These are phyloP conservation scores for Trichoderma atrobrunneum DNA, from an alignment of 2,329 filamentous ascomycete species.

Conservation along the genomic window DNA sequence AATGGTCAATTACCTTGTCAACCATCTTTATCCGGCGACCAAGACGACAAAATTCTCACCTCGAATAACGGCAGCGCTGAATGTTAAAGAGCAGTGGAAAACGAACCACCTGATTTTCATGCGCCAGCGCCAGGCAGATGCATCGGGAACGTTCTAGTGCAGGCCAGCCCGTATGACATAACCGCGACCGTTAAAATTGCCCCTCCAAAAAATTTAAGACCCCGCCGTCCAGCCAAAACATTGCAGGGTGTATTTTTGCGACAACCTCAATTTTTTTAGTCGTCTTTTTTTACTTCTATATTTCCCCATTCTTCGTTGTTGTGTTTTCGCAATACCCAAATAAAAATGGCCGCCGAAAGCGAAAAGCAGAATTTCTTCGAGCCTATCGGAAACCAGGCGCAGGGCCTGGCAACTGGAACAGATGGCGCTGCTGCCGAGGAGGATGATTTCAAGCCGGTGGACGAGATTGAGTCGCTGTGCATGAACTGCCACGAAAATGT, in stretches of 20 bases:
- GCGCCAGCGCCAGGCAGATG: neutral
- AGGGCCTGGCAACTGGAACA: conserved; percentile 45
- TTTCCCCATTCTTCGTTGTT: neutral
- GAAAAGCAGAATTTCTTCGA: conserved; percentile 55
- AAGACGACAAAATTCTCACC: neutral
- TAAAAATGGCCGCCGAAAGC: conserved; percentile 43
- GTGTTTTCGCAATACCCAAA: conserved; percentile 18
- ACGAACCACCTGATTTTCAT: neutral
- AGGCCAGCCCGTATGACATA: conserved; percentile 19
- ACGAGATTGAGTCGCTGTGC: conserved; percentile 75
- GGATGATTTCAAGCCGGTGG: conserved; percentile 56
- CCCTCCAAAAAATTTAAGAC: conserved; percentile 26
- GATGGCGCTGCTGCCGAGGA: conserved; percentile 35
- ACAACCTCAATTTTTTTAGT: conserved; percentile 3
- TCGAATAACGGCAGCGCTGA: neutral
- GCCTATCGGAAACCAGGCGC: conserved; percentile 60
- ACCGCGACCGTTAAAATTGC: conserved; percentile 20
- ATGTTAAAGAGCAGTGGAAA: neutral
- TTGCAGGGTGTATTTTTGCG: conserved; percentile 10
- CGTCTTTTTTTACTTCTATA: neutral
- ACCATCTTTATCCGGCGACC: neutral
- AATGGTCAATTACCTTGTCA: neutral
- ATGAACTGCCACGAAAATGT: conserved; percentile 85
- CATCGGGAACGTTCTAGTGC: conserved; percentile 21
- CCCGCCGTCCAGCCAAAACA: conserved; percentile 21